These are phyloP conservation scores for Paspalum notatum DNA, from an alignment of 176 grass and related monocot genomes.

Conservation along the genomic window DNA sequence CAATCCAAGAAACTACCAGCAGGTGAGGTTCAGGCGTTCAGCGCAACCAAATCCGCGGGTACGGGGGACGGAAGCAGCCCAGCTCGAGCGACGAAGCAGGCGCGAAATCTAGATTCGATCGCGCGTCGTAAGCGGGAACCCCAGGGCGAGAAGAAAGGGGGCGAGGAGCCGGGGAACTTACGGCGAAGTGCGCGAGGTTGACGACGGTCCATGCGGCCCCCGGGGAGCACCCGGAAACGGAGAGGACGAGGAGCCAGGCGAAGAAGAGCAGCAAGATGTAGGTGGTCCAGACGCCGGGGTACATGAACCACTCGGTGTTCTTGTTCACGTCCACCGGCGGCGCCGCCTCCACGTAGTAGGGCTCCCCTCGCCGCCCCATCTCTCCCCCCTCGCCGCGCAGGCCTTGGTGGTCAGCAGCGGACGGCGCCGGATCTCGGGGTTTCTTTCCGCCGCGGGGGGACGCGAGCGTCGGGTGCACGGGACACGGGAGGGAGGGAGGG, in stretches of 20 bases:
- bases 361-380: constrained; percentile 42
- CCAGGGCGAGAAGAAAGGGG: neutral
- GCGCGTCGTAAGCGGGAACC: neutral
- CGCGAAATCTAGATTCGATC: neutral
- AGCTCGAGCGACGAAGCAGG: neutral
- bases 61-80: neutral
- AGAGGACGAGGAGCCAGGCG: constrained; percentile 67
- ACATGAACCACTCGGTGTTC: constrained; percentile 90
- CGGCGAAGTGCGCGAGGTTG: constrained; percentile 62
- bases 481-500: neutral
- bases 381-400: neutral
- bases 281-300: constrained; percentile 79
- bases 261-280: constrained; percentile 72
- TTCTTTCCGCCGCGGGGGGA: neutral
- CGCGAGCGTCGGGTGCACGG: neutral
- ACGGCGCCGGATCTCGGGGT: constrained; percentile 14
- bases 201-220: constrained; percentile 61
- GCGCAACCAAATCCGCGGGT: neutral
- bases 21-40: neutral
- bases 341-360: constrained; percentile 66
- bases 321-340: constrained; percentile 71
- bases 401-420: neutral
- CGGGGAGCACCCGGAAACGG: constrained; percentile 50
- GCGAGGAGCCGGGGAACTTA: neutral
- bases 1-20: neutral